A percentile compares a stretch with the other conserved stretches of the same genome.
Conservation (phyloP, 2,329 filamentous ascomycete species). For the Colletotrichum sublineola region DNA sequence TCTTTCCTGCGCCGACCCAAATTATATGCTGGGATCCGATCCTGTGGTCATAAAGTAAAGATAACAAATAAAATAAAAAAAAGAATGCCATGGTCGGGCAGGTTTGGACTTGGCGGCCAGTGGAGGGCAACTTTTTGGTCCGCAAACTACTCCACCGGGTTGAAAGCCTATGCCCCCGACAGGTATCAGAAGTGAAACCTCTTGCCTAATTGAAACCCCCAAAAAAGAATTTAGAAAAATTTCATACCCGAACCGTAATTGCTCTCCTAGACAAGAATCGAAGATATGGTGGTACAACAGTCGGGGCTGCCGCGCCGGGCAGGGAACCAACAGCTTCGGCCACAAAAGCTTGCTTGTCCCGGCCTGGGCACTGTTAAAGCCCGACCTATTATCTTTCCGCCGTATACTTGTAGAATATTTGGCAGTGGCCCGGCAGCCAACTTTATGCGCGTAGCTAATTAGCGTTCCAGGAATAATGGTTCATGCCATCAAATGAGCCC, state of each 20-base stretch:
- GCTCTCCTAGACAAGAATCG: slow-evolving; percentile 32
- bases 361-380: slow-evolving; percentile 1
- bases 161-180: neutral
- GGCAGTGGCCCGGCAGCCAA: slow-evolving; percentile 27
- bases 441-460: slow-evolving; percentile 50
- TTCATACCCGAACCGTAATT: slow-evolving; percentile 33
- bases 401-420: slow-evolving; percentile 4
- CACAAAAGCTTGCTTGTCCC: slow-evolving; percentile 10
- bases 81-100: slow-evolving; percentile 14
- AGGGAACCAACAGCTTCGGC: slow-evolving; percentile 21
- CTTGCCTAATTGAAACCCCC: slow-evolving; percentile 15
- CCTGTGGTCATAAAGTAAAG: slow-evolving; percentile 35
- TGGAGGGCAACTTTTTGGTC: neutral
- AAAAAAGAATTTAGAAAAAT: no score
- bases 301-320: slow-evolving; percentile 15
- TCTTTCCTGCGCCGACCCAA: slow-evolving; percentile 71
- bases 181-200: slow-evolving; percentile 26
- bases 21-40: slow-evolving; percentile 34
- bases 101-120: neutral
- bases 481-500: slow-evolving; percentile 63
- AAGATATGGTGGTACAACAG: slow-evolving; percentile 37
- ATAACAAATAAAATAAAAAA: neutral
- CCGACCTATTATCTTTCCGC: slow-evolving; percentile 32
- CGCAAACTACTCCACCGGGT: neutral
- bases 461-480: slow-evolving; percentile 70